Evolutionary conservation across 1,284 basidiomycete species (phyloP).

Genomic region (Rhodotorula mucilaginosa): DNA sequence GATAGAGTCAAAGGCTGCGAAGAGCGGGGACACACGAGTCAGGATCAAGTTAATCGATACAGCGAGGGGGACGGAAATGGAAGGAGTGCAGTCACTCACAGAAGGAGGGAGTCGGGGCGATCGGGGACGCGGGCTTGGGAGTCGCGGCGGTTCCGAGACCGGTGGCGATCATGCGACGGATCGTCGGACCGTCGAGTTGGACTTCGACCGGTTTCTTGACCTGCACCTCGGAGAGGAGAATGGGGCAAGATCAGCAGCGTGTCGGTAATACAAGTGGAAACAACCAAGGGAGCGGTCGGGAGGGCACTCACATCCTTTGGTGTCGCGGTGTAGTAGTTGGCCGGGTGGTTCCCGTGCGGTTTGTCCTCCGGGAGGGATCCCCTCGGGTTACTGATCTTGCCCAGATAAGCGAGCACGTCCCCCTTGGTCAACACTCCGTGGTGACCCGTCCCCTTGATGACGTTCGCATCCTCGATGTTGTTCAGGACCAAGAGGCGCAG

Average conservation of each 20-base stretch:
- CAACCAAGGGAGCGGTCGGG: too few species aligned
- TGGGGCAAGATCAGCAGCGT: too few species aligned
- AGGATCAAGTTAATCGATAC: background rate
- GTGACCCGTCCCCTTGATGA: conserved; percentile 51
- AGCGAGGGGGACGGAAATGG: background rate
- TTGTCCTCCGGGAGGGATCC: conserved; percentile 35
- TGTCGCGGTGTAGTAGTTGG: conserved; percentile 19
- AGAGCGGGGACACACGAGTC: background rate
- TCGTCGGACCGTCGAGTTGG: conserved; percentile 29
- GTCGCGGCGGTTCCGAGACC: conserved; percentile 17
- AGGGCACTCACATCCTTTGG: conserved; percentile 3
- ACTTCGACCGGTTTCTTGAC: conserved; percentile 20
- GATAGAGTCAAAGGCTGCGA: conserved; percentile 37
- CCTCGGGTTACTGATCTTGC: conserved; percentile 41
- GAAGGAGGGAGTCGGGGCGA: background rate
- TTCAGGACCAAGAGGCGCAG: conserved; percentile 46
- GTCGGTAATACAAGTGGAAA: too few species aligned
- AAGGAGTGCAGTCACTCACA: background rate
- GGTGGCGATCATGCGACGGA: conserved; percentile 29
- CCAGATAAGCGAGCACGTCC: conserved; percentile 50
- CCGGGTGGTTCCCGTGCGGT: conserved; percentile 26
- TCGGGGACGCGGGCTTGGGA: conserved; percentile 3
- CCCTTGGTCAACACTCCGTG: conserved; percentile 52
- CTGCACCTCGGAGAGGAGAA: background rate
- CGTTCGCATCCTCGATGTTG: conserved; percentile 44